phyloP scores from a whole-genome alignment of 2,329 filamentous ascomycete species.

The Xylariaceae sp. region DNA sequence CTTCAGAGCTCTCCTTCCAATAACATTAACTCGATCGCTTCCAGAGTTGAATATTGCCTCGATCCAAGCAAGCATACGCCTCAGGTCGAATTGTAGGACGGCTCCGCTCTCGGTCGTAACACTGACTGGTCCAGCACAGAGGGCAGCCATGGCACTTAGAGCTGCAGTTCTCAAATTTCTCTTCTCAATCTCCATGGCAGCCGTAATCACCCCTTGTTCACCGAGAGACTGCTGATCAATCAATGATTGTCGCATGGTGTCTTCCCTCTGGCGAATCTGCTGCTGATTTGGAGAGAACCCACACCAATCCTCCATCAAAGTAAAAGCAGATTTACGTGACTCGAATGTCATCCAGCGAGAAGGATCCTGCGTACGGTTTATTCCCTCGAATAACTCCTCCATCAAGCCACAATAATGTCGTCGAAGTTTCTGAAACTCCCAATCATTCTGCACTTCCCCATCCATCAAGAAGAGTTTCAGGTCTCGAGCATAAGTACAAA shows the following conservation, averaged over 20 bases:
- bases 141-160: slow-evolving; percentile 90
- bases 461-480: slow-evolving; percentile 95
- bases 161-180: slow-evolving; percentile 88
- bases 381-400: slow-evolving; percentile 90
- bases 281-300: slow-evolving; percentile 91
- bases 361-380: slow-evolving; percentile 83
- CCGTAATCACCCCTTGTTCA: slow-evolving; percentile 79
- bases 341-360: slow-evolving; percentile 98
- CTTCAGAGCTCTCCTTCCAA: slow-evolving; percentile 84
- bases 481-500: slow-evolving; percentile 89
- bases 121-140: slow-evolving; percentile 86
- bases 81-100: slow-evolving; percentile 89
- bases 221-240: slow-evolving; percentile 79
- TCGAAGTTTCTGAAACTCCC: slow-evolving; percentile 89
- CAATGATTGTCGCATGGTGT: slow-evolving; percentile 84
- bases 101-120: slow-evolving; percentile 87
- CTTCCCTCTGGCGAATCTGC: slow-evolving; percentile 82
- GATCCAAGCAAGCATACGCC: slow-evolving; percentile 93
- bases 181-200: slow-evolving; percentile 97
- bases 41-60: slow-evolving; percentile 91
- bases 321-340: slow-evolving; percentile 91
- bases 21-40: slow-evolving; percentile 90
- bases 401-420: slow-evolving; percentile 94
- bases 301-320: slow-evolving; percentile 99
- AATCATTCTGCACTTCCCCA: slow-evolving; percentile 90